phyloP scores from a whole-genome alignment of 176 grass and related monocot species.

The Hyparrhenia diplandra region DNA sequence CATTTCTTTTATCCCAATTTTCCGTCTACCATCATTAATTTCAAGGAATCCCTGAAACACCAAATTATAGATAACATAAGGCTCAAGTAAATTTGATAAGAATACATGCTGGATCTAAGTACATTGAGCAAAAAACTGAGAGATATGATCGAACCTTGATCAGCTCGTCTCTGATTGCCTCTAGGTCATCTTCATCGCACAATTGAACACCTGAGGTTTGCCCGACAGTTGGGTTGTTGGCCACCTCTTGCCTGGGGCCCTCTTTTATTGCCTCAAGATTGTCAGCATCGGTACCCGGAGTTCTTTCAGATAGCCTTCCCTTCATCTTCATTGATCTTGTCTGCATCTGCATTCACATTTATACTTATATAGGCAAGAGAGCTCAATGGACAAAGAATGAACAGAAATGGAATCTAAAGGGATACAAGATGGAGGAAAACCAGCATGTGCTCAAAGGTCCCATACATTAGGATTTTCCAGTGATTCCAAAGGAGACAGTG shows the following conservation, averaged over 20 bases:
- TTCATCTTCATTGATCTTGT: background rate
- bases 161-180: slow-evolving; percentile 14
- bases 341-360: background rate
- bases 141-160: slow-evolving; percentile 22
- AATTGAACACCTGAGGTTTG: background rate
- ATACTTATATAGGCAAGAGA: background rate
- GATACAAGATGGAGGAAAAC: background rate
- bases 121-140: background rate
- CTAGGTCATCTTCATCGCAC: slow-evolving; percentile 4
- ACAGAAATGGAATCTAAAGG: background rate
- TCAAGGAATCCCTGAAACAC: slow-evolving; percentile 19
- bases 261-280: background rate
- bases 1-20: slow-evolving; percentile 46
- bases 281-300: background rate
- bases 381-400: background rate
- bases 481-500: background rate
- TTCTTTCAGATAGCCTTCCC: background rate
- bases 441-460: background rate
- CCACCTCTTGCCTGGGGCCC: background rate
- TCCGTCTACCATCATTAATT: background rate
- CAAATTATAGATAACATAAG: background rate
- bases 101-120: background rate
- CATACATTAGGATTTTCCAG: background rate
- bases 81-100: background rate
- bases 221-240: background rate